phyloP scores from a whole-genome alignment of 805 yeast genomes.

The Tetrapisispora fleetii region DNA sequence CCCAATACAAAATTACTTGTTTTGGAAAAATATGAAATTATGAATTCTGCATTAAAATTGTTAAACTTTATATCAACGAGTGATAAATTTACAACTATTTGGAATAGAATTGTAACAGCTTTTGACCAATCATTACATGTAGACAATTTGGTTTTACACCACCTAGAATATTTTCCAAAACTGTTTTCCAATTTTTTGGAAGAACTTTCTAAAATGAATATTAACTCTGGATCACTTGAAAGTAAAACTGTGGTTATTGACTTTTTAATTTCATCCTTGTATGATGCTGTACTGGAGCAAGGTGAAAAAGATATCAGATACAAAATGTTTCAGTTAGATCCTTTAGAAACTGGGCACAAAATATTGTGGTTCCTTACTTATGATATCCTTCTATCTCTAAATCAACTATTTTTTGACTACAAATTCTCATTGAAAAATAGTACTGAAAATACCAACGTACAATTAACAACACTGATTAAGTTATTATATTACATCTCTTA shows the following conservation, averaged over 20 bases:
- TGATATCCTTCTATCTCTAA: constrained; percentile 31
- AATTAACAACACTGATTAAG: constrained; percentile 32
- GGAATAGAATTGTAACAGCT: constrained; percentile 8
- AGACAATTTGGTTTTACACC: constrained; percentile 18
- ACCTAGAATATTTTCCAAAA: constrained; percentile 19
- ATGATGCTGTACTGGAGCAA: constrained; percentile 27
- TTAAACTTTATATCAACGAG: constrained; percentile 23
- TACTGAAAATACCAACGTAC: constrained; percentile 5
- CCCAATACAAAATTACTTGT: constrained; percentile 32
- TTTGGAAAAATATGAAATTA: constrained; percentile 34
- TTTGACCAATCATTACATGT: constrained; percentile 7
- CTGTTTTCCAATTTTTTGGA: constrained; percentile 20
- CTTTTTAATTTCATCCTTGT: constrained; percentile 17
- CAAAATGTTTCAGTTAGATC: constrained; percentile 27
- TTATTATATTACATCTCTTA: constrained; percentile 33
- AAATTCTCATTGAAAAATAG: constrained; percentile 15
- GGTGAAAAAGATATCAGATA: constrained; percentile 34
- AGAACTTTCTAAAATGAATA: constrained; percentile 5
- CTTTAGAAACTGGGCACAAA: constrained; percentile 18
- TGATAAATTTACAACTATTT: constrained; percentile 5
- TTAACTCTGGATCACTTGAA: constrained; percentile 8
- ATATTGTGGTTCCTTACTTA: constrained; percentile 43
- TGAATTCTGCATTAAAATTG: constrained; percentile 39
- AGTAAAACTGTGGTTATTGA: constrained; percentile 16
- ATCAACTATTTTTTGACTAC: constrained; percentile 31